Percentiles rank a stretch among this genome's conserved stretches.
Evolutionary conservation across 23 red algal species (phyloP).

Genomic region (Gracilaria caudata): DNA sequence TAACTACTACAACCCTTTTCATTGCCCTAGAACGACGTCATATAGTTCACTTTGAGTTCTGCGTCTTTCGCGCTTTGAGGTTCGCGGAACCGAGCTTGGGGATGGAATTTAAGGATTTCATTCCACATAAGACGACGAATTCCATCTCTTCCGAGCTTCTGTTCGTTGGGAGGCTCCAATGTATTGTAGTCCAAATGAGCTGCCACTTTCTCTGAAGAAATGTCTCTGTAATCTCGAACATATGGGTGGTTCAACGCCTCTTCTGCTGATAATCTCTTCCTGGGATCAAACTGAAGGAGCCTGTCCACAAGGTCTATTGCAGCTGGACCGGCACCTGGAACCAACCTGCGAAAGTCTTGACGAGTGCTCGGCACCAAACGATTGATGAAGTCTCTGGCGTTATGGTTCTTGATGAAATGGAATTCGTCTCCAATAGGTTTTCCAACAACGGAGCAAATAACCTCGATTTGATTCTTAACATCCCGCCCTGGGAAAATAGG

Average conservation of each 20-base stretch:
- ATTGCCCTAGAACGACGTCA: constrained; percentile 2
- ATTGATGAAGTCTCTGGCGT: constrained; percentile 73
- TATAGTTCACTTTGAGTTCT: constrained; percentile 30
- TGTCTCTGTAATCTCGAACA: constrained; percentile 77
- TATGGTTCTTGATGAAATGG: constrained; percentile 36
- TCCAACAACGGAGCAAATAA: constrained; percentile 59
- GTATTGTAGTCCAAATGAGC: constrained; percentile 24
- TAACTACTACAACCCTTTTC: not conserved
- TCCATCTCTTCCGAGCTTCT: constrained; percentile 67
- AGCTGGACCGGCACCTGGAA: constrained; percentile 42
- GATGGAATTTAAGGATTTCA: constrained; percentile 76
- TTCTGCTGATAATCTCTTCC: constrained; percentile 72
- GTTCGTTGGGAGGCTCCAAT: constrained; percentile 73
- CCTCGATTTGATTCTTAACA: constrained; percentile 89
- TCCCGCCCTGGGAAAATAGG: constrained; percentile 89
- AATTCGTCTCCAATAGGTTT: constrained; percentile 71
- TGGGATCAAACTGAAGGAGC: constrained; percentile 89
- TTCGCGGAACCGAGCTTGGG: constrained; percentile 48
- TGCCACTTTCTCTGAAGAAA: constrained; percentile 59
- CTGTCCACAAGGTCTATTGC: constrained; percentile 85
- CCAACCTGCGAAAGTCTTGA: constrained; percentile 27
- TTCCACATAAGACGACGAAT: constrained; percentile 80
- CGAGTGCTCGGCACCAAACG: constrained; percentile 25
- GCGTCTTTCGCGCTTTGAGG: constrained; percentile 55
- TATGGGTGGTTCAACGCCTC: constrained; percentile 89